Base-by-base conservation (phyloP, 2,329 filamentous ascomycete species). In the Endocalyx cinctus region DNA sequence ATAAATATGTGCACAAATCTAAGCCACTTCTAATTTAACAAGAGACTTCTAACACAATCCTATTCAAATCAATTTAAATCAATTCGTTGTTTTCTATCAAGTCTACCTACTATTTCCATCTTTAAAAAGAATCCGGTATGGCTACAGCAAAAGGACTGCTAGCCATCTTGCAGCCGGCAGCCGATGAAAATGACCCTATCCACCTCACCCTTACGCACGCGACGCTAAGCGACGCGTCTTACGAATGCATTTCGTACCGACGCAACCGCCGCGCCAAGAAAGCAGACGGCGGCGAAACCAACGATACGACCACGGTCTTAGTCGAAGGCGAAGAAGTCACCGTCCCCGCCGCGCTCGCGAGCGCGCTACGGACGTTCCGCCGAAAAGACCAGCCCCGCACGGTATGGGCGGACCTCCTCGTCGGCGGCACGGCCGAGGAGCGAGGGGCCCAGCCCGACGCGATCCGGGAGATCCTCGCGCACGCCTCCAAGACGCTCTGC, bases 201-300 rank as follows among this genome's bases (percentile, higher is more conserved):
- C 27, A 39, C n/a, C 27, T 52, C 2, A 42, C 16, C 6, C 35
- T 49, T 17, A 42, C 35, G 7, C 34, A 49, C 13, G 40, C 37
- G 5, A 13, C 17, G 7, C 28, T 46, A 8, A 32, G 39, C 20
- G 41, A 45, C 4, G 46, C 46, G 2, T 40, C 42, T 10, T 50
- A 50, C 22, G 49, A 52, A 29, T 46, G 38, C 26, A 44, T 50
- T 17, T 50, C 47, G 4, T 50, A 49, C 30, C n/a, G n/a, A n/a
- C n/a, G n/a, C n/a, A n/a, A n/a, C n/a, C n/a, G n/a, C n/a, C n/a
- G n/a, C n/a, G n/a, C n/a, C n/a, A n/a, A n/a, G n/a, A n/a, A n/a
- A n/a, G n/a, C n/a, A n/a, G 44, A 50, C 29, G 44, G 39, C 7
- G 36, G 38, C 2, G 33, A 25, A 27, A 26, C 17, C 2, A 23